Evolutionary conservation across 306 rosid species (phyloP).

Genomic region (Fragaria vesca): DNA sequence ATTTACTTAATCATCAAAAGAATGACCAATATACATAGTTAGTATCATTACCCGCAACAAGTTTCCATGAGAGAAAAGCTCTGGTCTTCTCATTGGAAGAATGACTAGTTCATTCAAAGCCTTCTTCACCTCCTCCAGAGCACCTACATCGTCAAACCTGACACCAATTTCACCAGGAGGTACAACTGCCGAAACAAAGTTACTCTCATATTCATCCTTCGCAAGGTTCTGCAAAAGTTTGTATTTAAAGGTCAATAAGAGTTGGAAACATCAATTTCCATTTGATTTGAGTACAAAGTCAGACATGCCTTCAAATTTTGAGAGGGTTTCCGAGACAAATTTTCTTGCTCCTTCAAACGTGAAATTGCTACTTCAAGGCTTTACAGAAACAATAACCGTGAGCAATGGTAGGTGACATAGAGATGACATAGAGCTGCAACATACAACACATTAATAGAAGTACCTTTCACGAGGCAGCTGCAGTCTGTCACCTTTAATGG

Average conservation of each 20-base stretch:
- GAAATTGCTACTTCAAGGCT: constrained; percentile 84
- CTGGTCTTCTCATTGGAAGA: constrained; percentile 98
- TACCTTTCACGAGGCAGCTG: constrained; percentile 86
- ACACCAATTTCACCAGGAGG: constrained; percentile 97
- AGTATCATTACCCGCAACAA: constrained; percentile 73
- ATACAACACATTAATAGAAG: background rate
- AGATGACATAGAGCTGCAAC: constrained; percentile 1
- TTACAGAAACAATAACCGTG: constrained; percentile 30
- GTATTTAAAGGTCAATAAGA: constrained; percentile 15
- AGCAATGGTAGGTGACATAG: constrained; percentile 24
- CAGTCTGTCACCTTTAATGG: constrained; percentile 73
- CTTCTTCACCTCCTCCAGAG: constrained; percentile 90
- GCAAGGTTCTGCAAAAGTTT: constrained; percentile 73
- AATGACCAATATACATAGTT: constrained; percentile 16
- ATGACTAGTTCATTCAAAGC: constrained; percentile 90
- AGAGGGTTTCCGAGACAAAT: constrained; percentile 58
- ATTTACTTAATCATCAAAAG: constrained; percentile 20
- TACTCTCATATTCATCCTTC: constrained; percentile 90
- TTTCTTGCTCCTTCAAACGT: constrained; percentile 82
- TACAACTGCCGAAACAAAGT: constrained; percentile 88
- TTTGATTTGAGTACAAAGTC: background rate
- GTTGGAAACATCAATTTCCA: constrained; percentile 2
- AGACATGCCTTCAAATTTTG: constrained; percentile 79
- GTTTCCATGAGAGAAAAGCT: constrained; percentile 89
- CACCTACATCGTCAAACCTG: constrained; percentile 93